phyloP scores from a whole-genome alignment of 2,329 filamentous ascomycete genomes.

The Pezicula radicicola region DNA sequence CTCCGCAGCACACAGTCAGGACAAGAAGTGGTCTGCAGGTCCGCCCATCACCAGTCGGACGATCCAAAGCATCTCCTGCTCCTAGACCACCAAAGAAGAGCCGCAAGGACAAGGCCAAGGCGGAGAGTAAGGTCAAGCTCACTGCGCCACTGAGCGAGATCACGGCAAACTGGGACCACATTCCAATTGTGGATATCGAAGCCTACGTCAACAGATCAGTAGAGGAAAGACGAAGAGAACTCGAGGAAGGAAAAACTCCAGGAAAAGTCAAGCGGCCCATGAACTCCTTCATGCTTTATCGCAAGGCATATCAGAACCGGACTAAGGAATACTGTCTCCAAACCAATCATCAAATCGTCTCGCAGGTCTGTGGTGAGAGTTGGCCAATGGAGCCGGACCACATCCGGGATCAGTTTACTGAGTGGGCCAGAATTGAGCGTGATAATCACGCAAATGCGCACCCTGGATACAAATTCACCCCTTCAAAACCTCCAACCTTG shows the following conservation, averaged over 20 bases:
- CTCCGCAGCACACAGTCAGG: constrained; percentile 29
- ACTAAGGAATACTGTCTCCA: constrained; percentile 78
- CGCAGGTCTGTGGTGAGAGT: constrained; percentile 78
- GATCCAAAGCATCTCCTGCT: constrained; percentile 17
- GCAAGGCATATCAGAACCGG: constrained; percentile 85
- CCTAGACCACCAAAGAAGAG: constrained; percentile 32
- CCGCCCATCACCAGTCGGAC: constrained; percentile 22
- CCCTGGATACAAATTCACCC: constrained; percentile 91
- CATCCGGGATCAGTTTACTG: constrained; percentile 72
- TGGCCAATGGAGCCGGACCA: constrained; percentile 80
- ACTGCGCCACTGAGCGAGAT: constrained; percentile 68
- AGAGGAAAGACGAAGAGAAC: constrained; percentile 65
- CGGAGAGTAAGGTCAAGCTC: constrained; percentile 48
- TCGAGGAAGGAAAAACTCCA: constrained; percentile 61
- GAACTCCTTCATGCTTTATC: constrained; percentile 98
- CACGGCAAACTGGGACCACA: constrained; percentile 57
- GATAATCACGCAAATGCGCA: constrained; percentile 82
- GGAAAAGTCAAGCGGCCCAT: constrained; percentile 88
- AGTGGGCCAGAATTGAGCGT: constrained; percentile 76
- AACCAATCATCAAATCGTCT: constrained; percentile 93
- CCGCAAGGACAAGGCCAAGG: constrained; percentile 36
- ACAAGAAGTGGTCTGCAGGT: constrained; percentile 21
- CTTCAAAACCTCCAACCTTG: constrained; percentile 60
- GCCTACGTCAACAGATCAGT: constrained; percentile 71
- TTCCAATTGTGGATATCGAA: constrained; percentile 75